Evolutionary conservation across 257 asterid genomes (phyloP).

Genomic region (Verbascum thapsus): DNA sequence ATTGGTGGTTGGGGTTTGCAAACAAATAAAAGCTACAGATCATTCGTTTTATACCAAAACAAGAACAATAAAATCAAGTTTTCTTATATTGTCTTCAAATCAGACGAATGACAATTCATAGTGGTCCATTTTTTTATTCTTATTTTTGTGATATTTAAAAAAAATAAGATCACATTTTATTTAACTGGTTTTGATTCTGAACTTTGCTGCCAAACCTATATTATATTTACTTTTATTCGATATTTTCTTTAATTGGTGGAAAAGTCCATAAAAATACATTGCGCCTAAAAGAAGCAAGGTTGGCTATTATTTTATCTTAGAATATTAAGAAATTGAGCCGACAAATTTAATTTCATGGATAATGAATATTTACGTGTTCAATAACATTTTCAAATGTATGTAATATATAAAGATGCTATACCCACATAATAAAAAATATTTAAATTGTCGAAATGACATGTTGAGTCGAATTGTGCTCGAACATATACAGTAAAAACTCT

Average conservation of each 20-base stretch:
- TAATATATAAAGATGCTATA: too few relatives aligned
- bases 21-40: slow-evolving; percentile 39
- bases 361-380: neutral
- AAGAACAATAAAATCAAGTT: slow-evolving; percentile 37
- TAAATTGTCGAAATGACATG: too few relatives aligned
- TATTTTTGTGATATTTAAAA: too few relatives aligned
- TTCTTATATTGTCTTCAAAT: slow-evolving; percentile 50
- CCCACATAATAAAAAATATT: too few relatives aligned
- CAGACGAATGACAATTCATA: slow-evolving; percentile 55
- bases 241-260: slow-evolving; percentile 18
- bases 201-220: slow-evolving; percentile 39
- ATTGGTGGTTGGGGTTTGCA: slow-evolving; percentile 46
- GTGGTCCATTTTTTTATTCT: slow-evolving; percentile 35
- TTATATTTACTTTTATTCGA: slow-evolving; percentile 7
- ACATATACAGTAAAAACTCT: too few relatives aligned
- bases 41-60: slow-evolving; percentile 34
- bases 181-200: slow-evolving; percentile 34
- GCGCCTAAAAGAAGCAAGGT: too few relatives aligned
- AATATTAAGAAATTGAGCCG: neutral
- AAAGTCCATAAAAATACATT: too few relatives aligned
- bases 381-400: neutral
- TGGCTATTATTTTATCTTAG: neutral
- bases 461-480: too few relatives aligned
- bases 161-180: slow-evolving; percentile 35
- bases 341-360: neutral